Evolutionary conservation across 1,284 basidiomycete genomes (phyloP).

Genomic region (Fomitopsis palustris): DNA sequence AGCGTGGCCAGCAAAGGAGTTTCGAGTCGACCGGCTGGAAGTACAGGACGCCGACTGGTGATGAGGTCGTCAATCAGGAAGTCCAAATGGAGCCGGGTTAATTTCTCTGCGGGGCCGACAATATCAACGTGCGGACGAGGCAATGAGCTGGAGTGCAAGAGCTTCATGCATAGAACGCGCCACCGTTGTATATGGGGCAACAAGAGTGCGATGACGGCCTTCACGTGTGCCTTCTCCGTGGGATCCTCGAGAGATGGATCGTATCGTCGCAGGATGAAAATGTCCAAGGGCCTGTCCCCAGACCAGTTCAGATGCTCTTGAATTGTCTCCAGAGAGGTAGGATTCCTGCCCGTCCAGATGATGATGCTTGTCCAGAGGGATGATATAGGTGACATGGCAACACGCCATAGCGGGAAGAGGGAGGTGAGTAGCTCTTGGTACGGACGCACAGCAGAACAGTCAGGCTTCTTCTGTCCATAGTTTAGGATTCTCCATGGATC

Average conservation of each 20-base stretch:
- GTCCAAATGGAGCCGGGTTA: background rate
- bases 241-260: background rate
- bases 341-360: background rate
- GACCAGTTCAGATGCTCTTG: background rate
- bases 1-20: background rate
- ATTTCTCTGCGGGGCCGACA: background rate
- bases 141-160: background rate
- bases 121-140: background rate
- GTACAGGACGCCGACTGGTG: background rate
- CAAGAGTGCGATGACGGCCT: background rate
- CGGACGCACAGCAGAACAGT: background rate
- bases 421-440: background rate
- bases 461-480: too few relatives aligned
- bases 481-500: too few relatives aligned
- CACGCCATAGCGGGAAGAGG: background rate
- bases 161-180: background rate
- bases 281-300: background rate
- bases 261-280: background rate
- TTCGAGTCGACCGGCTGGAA: background rate
- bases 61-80: background rate
- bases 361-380: background rate
- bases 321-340: background rate
- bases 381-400: background rate
- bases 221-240: background rate
- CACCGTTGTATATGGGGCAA: background rate